Evolutionary conservation across 1,284 basidiomycete species (phyloP).

Genomic region (Apiotrichum siamense): DNA sequence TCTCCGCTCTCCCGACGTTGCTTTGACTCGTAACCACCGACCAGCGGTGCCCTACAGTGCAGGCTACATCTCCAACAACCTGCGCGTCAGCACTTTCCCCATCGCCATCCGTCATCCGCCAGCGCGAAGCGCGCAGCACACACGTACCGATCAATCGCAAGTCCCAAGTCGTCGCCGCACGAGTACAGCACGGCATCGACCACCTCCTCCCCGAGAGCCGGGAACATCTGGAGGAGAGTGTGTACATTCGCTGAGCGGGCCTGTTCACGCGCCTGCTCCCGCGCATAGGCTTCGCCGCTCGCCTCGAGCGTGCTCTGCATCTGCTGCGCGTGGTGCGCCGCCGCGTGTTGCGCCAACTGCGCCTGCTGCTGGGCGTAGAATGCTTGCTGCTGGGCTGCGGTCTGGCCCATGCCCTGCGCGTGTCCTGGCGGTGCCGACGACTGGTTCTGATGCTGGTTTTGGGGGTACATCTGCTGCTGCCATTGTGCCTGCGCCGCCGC

Average conservation of each 20-base stretch:
- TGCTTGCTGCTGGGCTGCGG: no score
- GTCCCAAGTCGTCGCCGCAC: conserved; percentile 78
- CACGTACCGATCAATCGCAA: conserved; percentile 64
- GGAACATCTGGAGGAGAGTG: conserved; percentile 82
- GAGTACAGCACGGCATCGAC: conserved; percentile 80
- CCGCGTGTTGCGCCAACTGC: neutral
- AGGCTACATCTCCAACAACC: conserved; percentile 19
- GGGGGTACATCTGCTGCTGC: neutral
- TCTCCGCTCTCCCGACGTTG: no score
- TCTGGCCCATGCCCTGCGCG: no score
- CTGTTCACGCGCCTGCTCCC: conserved; percentile 17
- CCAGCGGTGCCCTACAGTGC: neutral
- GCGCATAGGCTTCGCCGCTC: conserved; percentile 28
- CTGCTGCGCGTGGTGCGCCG: conserved; percentile 4
- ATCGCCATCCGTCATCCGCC: no score
- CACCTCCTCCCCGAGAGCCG: conserved; percentile 68
- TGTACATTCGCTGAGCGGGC: conserved; percentile 46
- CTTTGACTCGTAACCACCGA: no score
- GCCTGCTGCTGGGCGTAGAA: neutral
- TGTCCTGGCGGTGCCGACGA: no score
- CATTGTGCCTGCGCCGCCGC: neutral
- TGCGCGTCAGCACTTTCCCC: conserved; percentile 7
- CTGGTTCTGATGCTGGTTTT: neutral
- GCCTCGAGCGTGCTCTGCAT: conserved; percentile 30
- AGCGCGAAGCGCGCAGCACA: no score